Evolutionary conservation across 805 yeast genomes (phyloP).

Genomic region (Candida fluviatilis): DNA sequence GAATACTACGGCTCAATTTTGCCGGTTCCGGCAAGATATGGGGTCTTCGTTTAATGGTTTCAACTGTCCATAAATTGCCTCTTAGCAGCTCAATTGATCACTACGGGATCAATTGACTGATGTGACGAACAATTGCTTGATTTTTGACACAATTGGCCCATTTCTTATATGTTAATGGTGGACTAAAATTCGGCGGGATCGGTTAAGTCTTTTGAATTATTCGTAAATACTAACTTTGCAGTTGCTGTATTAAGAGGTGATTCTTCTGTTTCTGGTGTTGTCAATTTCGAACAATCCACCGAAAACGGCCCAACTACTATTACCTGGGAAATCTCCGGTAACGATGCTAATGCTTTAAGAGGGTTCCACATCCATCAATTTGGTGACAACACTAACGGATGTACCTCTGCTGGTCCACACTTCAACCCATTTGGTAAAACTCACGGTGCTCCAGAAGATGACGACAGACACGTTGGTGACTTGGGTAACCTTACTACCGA

Average conservation of each 20-base stretch:
- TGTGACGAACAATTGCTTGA: no score
- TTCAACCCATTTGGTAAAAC: constrained; percentile 84
- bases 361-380: constrained; percentile 98
- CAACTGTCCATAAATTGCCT: no score
- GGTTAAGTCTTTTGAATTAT: no score
- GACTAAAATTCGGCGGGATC: no score
- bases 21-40: no score
- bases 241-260: constrained; percentile 98
- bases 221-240: constrained; percentile 24
- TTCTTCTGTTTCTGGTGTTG: constrained; percentile 82
- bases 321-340: constrained; percentile 86
- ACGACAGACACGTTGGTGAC: constrained; percentile 87
- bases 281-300: constrained; percentile 76
- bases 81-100: no score
- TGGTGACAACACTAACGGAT: constrained; percentile 99
- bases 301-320: constrained; percentile 83
- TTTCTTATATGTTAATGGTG: no score
- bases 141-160: no score
- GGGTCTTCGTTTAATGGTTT: no score
- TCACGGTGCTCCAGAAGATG: constrained; percentile 91
- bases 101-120: no score
- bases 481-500: constrained; percentile 93
- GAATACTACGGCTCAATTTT: no score
- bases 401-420: constrained; percentile 98
- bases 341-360: constrained; percentile 80